Evolutionary conservation across 2,329 filamentous ascomycete genomes (phyloP).

Genomic region (Fusarium dimerum): DNA sequence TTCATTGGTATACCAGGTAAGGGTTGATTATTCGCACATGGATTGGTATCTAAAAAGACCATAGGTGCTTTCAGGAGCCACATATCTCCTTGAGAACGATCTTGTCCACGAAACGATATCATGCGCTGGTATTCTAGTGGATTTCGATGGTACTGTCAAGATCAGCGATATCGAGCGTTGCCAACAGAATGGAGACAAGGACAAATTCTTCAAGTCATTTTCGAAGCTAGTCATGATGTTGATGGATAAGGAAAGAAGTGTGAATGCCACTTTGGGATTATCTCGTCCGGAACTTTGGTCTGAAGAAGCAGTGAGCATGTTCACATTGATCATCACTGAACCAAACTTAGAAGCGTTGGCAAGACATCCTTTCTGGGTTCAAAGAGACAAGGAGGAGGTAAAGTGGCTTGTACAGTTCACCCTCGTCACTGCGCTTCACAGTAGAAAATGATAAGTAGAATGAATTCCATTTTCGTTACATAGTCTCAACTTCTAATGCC

Average conservation of each 20-base stretch:
- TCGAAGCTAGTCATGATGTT: conserved; percentile 1
- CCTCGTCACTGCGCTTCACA: background rate
- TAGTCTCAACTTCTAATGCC: too few species aligned
- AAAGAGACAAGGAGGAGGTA: background rate
- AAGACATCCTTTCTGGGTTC: background rate
- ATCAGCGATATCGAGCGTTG: background rate
- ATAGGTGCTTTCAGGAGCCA: background rate
- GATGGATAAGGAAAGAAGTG: conserved; percentile 1
- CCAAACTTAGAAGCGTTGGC: background rate
- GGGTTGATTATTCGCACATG: background rate
- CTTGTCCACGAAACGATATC: background rate
- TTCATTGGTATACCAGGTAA: background rate
- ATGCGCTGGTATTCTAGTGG: background rate
- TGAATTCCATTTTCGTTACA: too few species aligned
- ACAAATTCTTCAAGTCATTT: background rate
- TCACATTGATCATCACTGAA: background rate
- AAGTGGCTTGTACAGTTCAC: background rate
- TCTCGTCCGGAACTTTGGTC: background rate
- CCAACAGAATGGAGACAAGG: background rate
- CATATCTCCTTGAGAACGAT: background rate
- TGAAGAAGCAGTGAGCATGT: background rate
- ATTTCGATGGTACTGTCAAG: background rate
- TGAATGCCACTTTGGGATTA: background rate
- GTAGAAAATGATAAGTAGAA: too few species aligned
- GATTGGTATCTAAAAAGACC: background rate